Evolutionary conservation across 257 asterid species (phyloP).

Genomic region (Paraleonurus japonicus): DNA sequence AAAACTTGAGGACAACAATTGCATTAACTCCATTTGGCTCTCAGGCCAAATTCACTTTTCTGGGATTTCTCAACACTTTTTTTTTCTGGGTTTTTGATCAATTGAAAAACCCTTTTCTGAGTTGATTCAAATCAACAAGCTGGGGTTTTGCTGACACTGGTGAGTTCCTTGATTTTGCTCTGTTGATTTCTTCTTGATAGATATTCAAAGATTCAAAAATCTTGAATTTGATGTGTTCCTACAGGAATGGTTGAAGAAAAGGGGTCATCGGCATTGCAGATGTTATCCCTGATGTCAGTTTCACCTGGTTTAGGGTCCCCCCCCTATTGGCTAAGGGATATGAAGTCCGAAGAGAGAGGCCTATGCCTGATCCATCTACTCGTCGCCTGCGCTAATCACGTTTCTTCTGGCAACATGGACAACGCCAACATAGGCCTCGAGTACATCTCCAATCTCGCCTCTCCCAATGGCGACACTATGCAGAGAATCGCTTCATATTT

Average conservation of each 20-base stretch:
- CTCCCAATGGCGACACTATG: constrained; percentile 75
- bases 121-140: constrained; percentile 9
- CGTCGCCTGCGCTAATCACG: constrained; percentile 56
- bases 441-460: constrained; percentile 61
- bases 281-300: constrained; percentile 60
- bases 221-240: too few species aligned
- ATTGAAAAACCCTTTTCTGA: constrained; percentile 10
- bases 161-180: constrained; percentile 28
- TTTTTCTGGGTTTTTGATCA: not conserved
- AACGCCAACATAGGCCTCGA: constrained; percentile 67
- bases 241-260: constrained; percentile 66
- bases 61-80: not conserved
- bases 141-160: constrained; percentile 5
- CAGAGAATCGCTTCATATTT: constrained; percentile 74
- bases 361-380: constrained; percentile 58
- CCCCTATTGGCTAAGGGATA: constrained; percentile 50
- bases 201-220: too few species aligned
- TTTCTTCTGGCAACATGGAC: constrained; percentile 58
- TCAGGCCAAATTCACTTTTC: constrained; percentile 21
- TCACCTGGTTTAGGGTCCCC: constrained; percentile 61
- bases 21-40: constrained; percentile 33
- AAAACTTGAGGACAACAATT: constrained; percentile 27
- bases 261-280: constrained; percentile 68
- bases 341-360: constrained; percentile 73
- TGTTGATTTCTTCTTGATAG: not conserved